phyloP scores from a whole-genome alignment of 1,284 basidiomycete species.

The Schizophyllum commune region DNA sequence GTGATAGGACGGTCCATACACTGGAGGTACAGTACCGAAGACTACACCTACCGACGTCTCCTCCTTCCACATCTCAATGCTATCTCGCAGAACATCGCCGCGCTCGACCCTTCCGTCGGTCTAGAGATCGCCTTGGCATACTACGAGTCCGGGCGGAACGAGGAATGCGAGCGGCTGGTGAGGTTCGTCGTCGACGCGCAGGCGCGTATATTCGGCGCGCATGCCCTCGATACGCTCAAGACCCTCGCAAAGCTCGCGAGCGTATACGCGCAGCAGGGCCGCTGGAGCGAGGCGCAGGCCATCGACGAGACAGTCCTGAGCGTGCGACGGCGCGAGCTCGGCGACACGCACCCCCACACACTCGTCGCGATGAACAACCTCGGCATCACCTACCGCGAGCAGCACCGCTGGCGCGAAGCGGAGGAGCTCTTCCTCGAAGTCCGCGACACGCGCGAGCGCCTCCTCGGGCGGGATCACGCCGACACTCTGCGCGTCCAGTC shows the following conservation, averaged over 20 bases:
- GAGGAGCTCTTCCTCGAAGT: background rate
- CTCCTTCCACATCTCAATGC: background rate
- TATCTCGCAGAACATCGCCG: background rate
- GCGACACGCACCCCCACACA: slow-evolving; percentile 1
- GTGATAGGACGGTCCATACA: background rate
- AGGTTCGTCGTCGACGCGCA: background rate
- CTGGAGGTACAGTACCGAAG: background rate
- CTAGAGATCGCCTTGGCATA: background rate
- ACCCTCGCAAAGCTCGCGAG: slow-evolving; percentile 1
- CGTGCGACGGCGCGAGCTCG: background rate
- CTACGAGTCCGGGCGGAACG: background rate
- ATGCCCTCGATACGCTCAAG: background rate
- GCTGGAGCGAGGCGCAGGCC: slow-evolving; percentile 1
- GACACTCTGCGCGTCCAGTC: slow-evolving; percentile 1
- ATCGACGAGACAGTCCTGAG: background rate
- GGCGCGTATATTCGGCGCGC: background rate
- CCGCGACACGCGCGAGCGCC: background rate
- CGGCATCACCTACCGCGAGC: background rate
- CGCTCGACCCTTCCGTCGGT: background rate
- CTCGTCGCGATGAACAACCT: slow-evolving; percentile 2
- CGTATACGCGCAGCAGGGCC: background rate
- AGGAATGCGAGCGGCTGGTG: background rate
- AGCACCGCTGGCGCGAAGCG: background rate
- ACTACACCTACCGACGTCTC: background rate
- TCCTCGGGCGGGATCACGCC: slow-evolving; percentile 4